Evolutionary conservation across 331 rosid species (phyloP).

Genomic region (Ulmus americana): DNA sequence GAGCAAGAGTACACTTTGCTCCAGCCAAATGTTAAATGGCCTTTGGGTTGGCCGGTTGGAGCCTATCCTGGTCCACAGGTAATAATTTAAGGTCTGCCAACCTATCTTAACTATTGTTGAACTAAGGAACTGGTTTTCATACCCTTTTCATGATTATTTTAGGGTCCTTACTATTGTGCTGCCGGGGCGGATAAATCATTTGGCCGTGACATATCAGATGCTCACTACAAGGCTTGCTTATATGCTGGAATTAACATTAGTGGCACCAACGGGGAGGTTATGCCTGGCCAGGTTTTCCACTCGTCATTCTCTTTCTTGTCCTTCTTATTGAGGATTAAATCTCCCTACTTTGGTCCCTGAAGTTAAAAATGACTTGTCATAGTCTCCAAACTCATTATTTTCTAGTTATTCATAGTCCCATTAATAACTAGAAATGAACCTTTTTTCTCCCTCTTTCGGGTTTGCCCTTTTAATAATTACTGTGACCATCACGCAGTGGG

Average conservation of each 20-base stretch:
- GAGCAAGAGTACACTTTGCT: constrained; percentile 99
- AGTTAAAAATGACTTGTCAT: too few relatives aligned
- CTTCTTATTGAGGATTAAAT: constrained; percentile 12
- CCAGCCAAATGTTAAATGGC: constrained; percentile 87
- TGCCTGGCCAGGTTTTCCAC: constrained; percentile 94
- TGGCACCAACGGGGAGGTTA: constrained; percentile 98
- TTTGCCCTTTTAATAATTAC: constrained; percentile 6
- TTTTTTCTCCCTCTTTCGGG: constrained; percentile 8
- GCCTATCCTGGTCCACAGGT: constrained; percentile 99
- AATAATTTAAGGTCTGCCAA: constrained; percentile 9
- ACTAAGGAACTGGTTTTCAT: not conserved
- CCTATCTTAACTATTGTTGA: constrained; percentile 10
- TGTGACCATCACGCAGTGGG: constrained; percentile 63
- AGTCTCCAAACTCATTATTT: too few relatives aligned
- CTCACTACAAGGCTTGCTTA: constrained; percentile 98
- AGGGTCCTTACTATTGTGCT: constrained; percentile 95
- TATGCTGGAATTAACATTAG: constrained; percentile 93
- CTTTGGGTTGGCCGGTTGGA: constrained; percentile 96
- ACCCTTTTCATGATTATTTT: constrained; percentile 14
- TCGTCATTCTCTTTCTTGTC: constrained; percentile 12
- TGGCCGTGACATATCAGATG: constrained; percentile 98
- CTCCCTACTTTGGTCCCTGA: too few relatives aligned
- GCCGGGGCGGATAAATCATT: constrained; percentile 98
- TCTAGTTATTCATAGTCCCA: too few relatives aligned
- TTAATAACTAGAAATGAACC: not conserved